Conservation (phyloP, 192 early-diverging fungal genomes). For the Powellomyces hirtus region DNA sequence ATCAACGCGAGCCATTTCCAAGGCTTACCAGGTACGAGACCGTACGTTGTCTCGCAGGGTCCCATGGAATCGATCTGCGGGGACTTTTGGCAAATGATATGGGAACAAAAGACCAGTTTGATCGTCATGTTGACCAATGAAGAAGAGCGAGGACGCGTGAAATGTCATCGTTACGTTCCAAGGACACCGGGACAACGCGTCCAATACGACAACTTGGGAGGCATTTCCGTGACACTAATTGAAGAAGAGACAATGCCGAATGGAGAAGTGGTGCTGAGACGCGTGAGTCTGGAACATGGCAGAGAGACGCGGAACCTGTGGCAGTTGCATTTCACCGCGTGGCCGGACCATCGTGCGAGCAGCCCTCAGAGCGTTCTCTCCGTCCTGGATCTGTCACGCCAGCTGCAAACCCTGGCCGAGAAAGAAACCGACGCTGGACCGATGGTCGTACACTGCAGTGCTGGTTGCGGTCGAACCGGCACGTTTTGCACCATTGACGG, state of each 20-base stretch:
- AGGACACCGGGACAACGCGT: constrained; percentile 21
- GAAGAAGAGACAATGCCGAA: constrained; percentile 36
- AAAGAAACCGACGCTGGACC: constrained; percentile 32
- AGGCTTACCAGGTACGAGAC: constrained; percentile 21
- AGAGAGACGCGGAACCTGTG: constrained; percentile 45
- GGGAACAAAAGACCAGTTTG: constrained; percentile 70
- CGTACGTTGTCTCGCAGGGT: constrained; percentile 88
- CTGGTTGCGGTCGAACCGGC: constrained; percentile 59
- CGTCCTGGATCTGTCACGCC: constrained; percentile 45
- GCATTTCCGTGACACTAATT: constrained; percentile 49
- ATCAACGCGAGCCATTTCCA: constrained; percentile 82
- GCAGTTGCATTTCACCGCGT: constrained; percentile 75
- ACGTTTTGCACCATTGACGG: constrained; percentile 51
- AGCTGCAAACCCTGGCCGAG: constrained; percentile 24
- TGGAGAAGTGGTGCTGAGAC: constrained; percentile 32
- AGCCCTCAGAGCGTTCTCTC: constrained; percentile 33
- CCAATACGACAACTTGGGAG: constrained; percentile 43
- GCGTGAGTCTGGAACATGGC: constrained; percentile 9
- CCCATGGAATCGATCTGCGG: constrained; percentile 70
- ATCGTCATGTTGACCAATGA: constrained; percentile 88
- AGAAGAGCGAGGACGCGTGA: constrained; percentile 67
- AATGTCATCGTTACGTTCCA: constrained; percentile 92
- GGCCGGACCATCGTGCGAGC: constrained; percentile 77
- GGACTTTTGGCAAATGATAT: constrained; percentile 92
- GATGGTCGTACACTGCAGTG: constrained; percentile 56